phyloP scores from a whole-genome alignment of 257 asterid species.

The Ocimum tenuiflorum region DNA sequence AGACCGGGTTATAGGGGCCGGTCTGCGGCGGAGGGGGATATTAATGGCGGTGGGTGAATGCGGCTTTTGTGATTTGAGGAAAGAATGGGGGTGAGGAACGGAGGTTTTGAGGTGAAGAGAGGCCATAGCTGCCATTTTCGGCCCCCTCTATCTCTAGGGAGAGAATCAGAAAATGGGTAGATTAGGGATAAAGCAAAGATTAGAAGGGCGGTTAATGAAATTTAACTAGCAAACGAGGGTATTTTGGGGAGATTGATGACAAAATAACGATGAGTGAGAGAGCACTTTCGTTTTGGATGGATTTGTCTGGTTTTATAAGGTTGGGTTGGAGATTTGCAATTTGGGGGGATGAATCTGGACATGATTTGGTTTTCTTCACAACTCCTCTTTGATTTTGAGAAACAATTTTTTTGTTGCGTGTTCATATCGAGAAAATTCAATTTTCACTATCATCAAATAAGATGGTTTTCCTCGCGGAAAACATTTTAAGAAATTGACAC shows the following conservation, averaged over 20 bases:
- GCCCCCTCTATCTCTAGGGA: constrained; percentile 7
- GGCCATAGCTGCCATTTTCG: constrained; percentile 55
- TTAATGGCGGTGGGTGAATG: constrained; percentile 24
- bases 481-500: too few relatives aligned
- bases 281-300: neutral
- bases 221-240: neutral
- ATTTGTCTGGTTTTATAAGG: constrained; percentile 10
- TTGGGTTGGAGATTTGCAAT: neutral
- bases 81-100: constrained; percentile 17
- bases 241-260: neutral
- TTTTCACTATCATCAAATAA: too few relatives aligned
- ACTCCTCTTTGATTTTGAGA: neutral
- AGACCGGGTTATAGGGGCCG: constrained; percentile 25
- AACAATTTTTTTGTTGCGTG: too few relatives aligned
- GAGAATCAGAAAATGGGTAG: neutral
- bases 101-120: constrained; percentile 51
- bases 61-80: constrained; percentile 31
- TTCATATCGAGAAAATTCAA: too few relatives aligned
- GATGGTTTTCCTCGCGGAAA: too few relatives aligned
- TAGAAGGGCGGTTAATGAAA: neutral
- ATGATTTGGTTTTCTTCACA: neutral
- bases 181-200: too few relatives aligned
- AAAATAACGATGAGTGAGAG: neutral
- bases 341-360: constrained; percentile 26
- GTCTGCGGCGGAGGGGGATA: constrained; percentile 20